A percentile compares a stretch with the other conserved stretches of the same genome.
Conservation (phyloP, 1,284 basidiomycete species). For the Fistulina hepatica region DNA sequence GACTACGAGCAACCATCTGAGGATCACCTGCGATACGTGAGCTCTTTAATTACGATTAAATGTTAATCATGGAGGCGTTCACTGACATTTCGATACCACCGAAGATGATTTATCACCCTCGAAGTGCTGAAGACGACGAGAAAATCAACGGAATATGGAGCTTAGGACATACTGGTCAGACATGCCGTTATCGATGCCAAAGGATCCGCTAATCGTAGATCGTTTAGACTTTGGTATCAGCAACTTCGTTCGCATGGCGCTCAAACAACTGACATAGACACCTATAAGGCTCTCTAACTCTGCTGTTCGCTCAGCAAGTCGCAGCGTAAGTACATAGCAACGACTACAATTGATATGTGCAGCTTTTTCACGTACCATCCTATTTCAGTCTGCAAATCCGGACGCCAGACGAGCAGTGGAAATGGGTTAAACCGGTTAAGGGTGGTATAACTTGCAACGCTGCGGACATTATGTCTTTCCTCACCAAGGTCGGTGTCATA, state of each 20-base stretch:
- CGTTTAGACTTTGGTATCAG: constrained; percentile 12
- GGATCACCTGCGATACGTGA: constrained; percentile 20
- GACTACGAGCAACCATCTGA: constrained; percentile 17
- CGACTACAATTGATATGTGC: background rate
- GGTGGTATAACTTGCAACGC: constrained; percentile 30
- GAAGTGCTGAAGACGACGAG: constrained; percentile 17
- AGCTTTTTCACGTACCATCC: background rate
- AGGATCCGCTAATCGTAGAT: background rate
- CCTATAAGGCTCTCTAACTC: constrained; percentile 19
- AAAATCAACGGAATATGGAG: constrained; percentile 14
- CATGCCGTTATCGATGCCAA: background rate
- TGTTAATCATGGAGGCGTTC: too few relatives aligned
- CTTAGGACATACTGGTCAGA: constrained; percentile 17
- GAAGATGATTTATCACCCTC: constrained; percentile 18
- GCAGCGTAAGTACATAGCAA: constrained; percentile 12
- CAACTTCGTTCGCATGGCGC: too few relatives aligned
- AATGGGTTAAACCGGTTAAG: constrained; percentile 19
- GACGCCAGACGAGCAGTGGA: constrained; percentile 20
- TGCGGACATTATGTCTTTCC: constrained; percentile 39
- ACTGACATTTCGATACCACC: background rate
- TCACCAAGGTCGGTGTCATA: too few relatives aligned
- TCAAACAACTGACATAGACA: too few relatives aligned
- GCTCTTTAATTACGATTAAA: constrained; percentile 2
- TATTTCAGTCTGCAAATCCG: constrained; percentile 19
- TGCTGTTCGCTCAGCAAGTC: constrained; percentile 19